Base-by-base conservation (phyloP, 768 basidiomycete species). In the Podaxis rugospora region DNA sequence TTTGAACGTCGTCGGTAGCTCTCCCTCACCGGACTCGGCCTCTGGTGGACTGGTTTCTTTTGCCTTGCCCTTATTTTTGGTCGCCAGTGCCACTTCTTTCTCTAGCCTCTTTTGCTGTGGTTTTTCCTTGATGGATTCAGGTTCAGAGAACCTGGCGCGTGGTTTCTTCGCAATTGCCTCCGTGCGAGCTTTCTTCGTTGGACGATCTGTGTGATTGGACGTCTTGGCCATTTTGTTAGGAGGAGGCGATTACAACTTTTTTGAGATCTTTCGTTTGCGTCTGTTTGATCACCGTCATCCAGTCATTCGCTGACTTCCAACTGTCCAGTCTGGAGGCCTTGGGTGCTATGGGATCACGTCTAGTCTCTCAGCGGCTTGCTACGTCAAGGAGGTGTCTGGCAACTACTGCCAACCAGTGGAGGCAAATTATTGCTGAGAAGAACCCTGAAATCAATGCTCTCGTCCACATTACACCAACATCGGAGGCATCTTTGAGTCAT, bases 1-100 rank as follows among this genome's bases (percentile, higher is more conserved):
- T 73, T 92, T 89, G 80, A 97, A 98, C 2, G 86, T 83, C 0
- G 75, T 71, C 0, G 89, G 84, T 10, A 83, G 74, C 62, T 64
- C 61, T 11, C 66, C 64, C 7, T 57, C 64, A 54, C 28, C 55
- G 18, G 64, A 39, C 51, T 67, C 66, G 39, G 62, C 59, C 36
- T 68, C 63, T 50, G 57, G 66, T 5, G 66, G 53, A 67, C 69
- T 71, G 13, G 63, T 51, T 50, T 61, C 61, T 59, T 68, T 68
- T 57, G 36, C 61, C 55, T 68, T 65, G 66, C 44, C 65, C 64
- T 70, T 60, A 57, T 56, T 64, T 65, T 68, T 71, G 39, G 56
- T 36, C 36, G 64, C 56, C 3, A 51, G 18, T 35, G 47, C 18
- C 32, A 23, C 9, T 53, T 40, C 51, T 10, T 11, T 40, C 42